phyloP scores from a whole-genome alignment of 441 rosid species.

The Iberis amara region DNA sequence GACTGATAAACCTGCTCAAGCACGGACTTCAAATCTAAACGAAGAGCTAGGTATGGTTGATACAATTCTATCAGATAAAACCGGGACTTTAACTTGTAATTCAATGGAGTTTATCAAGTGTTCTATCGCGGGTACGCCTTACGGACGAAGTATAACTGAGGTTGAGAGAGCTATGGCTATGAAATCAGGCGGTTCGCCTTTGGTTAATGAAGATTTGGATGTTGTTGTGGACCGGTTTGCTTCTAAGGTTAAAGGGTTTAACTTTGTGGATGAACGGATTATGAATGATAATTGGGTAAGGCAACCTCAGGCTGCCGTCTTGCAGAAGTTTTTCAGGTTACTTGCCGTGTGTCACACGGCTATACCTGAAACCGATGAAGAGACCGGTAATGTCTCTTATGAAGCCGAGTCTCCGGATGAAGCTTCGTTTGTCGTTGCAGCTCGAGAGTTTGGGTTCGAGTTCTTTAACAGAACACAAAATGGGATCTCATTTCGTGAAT shows the following conservation, averaged over 20 bases:
- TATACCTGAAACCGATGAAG: constrained; percentile 55
- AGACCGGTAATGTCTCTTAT: constrained; percentile 41
- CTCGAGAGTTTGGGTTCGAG: constrained; percentile 60
- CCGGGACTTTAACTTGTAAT: constrained; percentile 62
- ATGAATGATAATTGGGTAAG: constrained; percentile 50
- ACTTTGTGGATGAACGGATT: constrained; percentile 53
- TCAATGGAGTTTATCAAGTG: constrained; percentile 73
- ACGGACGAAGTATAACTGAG: constrained; percentile 58
- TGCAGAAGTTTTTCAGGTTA: constrained; percentile 51
- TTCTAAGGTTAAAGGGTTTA: constrained; percentile 47
- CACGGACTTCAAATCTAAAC: constrained; percentile 58
- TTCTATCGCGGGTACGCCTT: constrained; percentile 57
- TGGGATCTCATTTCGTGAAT: constrained; percentile 42
- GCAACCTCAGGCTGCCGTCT: constrained; percentile 45
- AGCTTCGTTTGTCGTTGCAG: constrained; percentile 64
- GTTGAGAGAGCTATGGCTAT: constrained; percentile 54
- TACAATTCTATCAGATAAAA: constrained; percentile 61
- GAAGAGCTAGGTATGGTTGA: constrained; percentile 68
- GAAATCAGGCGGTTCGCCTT: constrained; percentile 33
- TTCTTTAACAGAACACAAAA: constrained; percentile 51
- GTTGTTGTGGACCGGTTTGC: constrained; percentile 24
- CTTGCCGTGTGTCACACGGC: constrained; percentile 67
- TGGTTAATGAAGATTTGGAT: constrained; percentile 34
- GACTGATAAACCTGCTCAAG: constrained; percentile 54
- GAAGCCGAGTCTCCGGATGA: constrained; percentile 76